Evolutionary conservation across 495 filamentous ascomycete species (phyloP), one percentile per base, ranked within the genome.

Genomic region (Penicillium samsonianum): DNA sequence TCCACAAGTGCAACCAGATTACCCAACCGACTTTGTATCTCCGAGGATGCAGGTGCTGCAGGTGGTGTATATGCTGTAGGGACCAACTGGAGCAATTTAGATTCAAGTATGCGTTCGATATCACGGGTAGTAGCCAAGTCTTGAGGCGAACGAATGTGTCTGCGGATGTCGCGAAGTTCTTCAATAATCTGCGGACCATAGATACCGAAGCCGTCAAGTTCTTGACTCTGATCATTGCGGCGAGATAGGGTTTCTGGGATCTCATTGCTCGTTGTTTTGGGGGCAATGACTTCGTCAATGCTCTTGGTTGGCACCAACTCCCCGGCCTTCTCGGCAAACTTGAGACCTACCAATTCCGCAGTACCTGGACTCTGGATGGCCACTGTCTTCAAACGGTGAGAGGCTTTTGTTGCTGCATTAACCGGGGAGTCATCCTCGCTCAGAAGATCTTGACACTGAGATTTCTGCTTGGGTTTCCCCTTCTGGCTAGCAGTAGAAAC

Each of bases 211-310:
- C 19, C 23, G 14, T 17, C 35, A 17, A 17, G 14, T 16, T 6
- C 35, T 38, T 28, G 22, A 46, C 16, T 25, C 16, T 9, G 16
- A 10, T 46, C 12, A 23, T 45, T 45, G 20, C 10, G 11, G 22
- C 14, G 20, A 14, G 42, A 6, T 4, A 26, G 11, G 4, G 22
- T 1, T 7, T 16, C 42, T 9, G 22, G 23, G 42, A 6, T n/a
- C 5, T 37, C 14, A 37, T 17, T 38, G 16, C 0, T 38, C 11
- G 43, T 17, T 14, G 16, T 16, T 28, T 26, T 48, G 2, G 45
- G n/a, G 7, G 28, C 31, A 31, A 48, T 48, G 17, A 48, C n/a
- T 48, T 33, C 45, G 9, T 48, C 45, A 14, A 48, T 48, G n/a
- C 26, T 48, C 23, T 19, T 19, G 5, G 8, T 10, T 6, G 28